Percentiles rank a stretch among this genome's conserved stretches.
These are phyloP conservation scores for Triticum urartu DNA, from an alignment of 176 grass and related monocot species.

Conservation along the genomic window DNA sequence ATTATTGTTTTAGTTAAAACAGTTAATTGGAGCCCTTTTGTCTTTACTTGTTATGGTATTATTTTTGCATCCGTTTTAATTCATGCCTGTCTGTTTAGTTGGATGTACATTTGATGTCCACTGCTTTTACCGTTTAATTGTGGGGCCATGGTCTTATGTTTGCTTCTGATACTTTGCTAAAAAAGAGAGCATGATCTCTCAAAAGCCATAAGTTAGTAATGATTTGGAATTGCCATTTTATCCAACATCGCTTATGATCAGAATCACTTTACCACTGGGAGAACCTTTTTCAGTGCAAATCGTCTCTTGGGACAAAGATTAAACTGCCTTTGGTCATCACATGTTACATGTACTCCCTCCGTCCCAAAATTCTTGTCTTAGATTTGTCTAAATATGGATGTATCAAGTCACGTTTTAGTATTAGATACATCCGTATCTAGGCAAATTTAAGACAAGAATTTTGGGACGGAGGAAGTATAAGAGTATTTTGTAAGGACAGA, in stretches of 20 bases:
- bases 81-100: constrained; percentile 7
- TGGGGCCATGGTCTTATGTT: background rate
- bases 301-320: background rate
- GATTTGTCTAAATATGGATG: too few relatives aligned
- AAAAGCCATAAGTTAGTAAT: background rate
- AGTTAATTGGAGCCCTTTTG: background rate
- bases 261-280: background rate
- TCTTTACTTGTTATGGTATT: background rate
- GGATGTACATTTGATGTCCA: constrained; percentile 17
- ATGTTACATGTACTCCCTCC: constrained; percentile 7
- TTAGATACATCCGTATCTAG: too few relatives aligned
- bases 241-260: background rate
- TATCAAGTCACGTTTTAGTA: too few relatives aligned
- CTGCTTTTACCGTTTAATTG: background rate
- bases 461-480: background rate
- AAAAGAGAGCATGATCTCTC: constrained; percentile 7
- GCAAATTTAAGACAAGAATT: too few relatives aligned
- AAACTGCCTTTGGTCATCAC: constrained; percentile 23
- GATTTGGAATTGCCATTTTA: background rate
- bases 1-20: constrained; percentile 6
- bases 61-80: too few relatives aligned
- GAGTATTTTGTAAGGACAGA: background rate
- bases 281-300: background rate
- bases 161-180: constrained; percentile 16
- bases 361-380: too few relatives aligned